Percentiles rank a stretch among this genome's conserved stretches.
Conservation (phyloP, 306 rosid genomes). For the Cercis canadensis region DNA sequence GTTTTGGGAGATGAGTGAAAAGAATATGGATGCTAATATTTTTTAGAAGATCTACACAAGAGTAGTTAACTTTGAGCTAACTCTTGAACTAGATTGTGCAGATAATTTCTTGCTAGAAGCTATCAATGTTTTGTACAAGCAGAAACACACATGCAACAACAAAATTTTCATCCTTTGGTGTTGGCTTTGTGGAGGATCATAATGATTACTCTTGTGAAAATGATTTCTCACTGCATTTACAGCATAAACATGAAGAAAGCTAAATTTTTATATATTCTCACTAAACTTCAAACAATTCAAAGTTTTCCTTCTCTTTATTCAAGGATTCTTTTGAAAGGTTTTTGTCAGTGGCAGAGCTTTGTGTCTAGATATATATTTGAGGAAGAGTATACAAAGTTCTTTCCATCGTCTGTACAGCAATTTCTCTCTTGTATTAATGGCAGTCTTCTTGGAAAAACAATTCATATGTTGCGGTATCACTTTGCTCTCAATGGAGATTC, state of each 20-base stretch:
- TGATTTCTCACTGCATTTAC: conserved; percentile 59
- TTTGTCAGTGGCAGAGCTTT: conserved; percentile 71
- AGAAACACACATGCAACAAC: conserved; percentile 53
- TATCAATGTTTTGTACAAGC: conserved; percentile 54
- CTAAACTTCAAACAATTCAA: conserved; percentile 50
- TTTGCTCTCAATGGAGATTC: conserved; percentile 61
- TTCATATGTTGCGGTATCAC: conserved; percentile 68
- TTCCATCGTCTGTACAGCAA: conserved; percentile 71
- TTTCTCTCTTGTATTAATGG: conserved; percentile 55
- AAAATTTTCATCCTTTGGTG: conserved; percentile 60
- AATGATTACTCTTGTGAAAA: conserved; percentile 59
- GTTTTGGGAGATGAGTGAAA: conserved; percentile 65
- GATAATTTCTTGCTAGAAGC: conserved; percentile 80
- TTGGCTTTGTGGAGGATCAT: conserved; percentile 61
- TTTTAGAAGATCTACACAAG: conserved; percentile 69
- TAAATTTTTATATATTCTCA: conserved; percentile 69
- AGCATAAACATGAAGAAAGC: conserved; percentile 57
- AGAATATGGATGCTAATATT: conserved; percentile 39
- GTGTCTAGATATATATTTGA: conserved; percentile 62
- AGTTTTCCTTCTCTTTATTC: conserved; percentile 61
- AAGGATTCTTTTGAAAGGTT: conserved; percentile 67
- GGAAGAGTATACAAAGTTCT: conserved; percentile 62
- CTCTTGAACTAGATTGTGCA: conserved; percentile 56
- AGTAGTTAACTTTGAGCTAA: conserved; percentile 48
- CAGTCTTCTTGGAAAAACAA: conserved; percentile 83